Conservation (phyloP, 1,284 basidiomycete genomes). For the Coniophora puteana region DNA sequence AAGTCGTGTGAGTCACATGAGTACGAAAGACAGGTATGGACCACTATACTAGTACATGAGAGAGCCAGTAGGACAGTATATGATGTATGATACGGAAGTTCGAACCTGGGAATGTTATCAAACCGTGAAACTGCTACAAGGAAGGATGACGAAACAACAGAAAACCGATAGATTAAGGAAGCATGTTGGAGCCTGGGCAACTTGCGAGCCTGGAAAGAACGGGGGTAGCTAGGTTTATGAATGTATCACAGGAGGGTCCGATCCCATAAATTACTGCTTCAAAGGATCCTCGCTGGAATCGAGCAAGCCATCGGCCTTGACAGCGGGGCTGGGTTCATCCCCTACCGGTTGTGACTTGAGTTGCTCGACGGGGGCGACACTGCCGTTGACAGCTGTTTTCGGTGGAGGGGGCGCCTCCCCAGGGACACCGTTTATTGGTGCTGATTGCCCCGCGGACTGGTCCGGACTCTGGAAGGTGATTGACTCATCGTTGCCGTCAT, state of each 20-base stretch:
- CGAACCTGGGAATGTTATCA: slow-evolving; percentile 32
- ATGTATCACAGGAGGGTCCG: not conserved
- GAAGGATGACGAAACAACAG: slow-evolving; percentile 22
- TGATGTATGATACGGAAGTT: slow-evolving; percentile 33
- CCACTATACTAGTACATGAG: slow-evolving; percentile 28
- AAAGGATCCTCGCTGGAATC: slow-evolving; percentile 69
- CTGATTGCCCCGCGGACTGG: no score
- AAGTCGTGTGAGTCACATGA: slow-evolving; percentile 30
- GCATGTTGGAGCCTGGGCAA: slow-evolving; percentile 16
- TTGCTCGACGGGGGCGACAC: slow-evolving; percentile 43
- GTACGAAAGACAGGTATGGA: slow-evolving; percentile 13
- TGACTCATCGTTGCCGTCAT: slow-evolving; percentile 24
- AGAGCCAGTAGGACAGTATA: slow-evolving; percentile 34
- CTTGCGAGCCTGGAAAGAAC: slow-evolving; percentile 7
- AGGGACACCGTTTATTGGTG: slow-evolving; percentile 20
- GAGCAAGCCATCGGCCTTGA: slow-evolving; percentile 68
- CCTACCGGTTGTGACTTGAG: slow-evolving; percentile 53
- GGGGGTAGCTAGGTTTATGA: slow-evolving; percentile 6
- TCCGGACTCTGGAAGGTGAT: no score
- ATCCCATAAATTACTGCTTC: slow-evolving; percentile 36
- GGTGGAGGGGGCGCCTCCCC: slow-evolving; percentile 46
- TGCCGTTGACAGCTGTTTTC: slow-evolving; percentile 41
- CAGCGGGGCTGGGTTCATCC: slow-evolving; percentile 53
- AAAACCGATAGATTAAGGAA: slow-evolving; percentile 30
- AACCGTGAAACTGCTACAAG: slow-evolving; percentile 30